Percentiles rank a stretch among this genome's conserved stretches.
Evolutionary conservation across 1,139 yeast genomes (phyloP).

Genomic region (Lodderomyces margitis): DNA sequence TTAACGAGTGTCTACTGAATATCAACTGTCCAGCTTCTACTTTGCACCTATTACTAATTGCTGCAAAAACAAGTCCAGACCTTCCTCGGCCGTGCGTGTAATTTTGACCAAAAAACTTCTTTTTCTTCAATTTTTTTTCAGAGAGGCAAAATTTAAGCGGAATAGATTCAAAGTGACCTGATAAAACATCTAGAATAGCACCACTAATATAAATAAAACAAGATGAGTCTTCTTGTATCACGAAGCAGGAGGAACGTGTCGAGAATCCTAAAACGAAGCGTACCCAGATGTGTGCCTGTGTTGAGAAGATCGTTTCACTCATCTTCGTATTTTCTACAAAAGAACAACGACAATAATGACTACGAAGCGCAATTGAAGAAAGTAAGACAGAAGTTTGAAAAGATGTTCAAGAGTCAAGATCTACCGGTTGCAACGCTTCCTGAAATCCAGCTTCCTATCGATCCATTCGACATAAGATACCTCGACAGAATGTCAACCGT

Average conservation of each 20-base stretch:
- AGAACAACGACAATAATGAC: slow-evolving; percentile 7
- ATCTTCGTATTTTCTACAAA: slow-evolving; percentile 6
- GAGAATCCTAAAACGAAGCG: slow-evolving; percentile 1
- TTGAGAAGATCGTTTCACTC: slow-evolving; percentile 4
- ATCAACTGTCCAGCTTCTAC: too few species aligned
- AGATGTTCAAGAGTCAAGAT: slow-evolving; percentile 1
- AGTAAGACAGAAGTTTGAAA: slow-evolving; percentile 7
- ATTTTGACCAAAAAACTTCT: background rate
- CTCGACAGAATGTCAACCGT: slow-evolving; percentile 10
- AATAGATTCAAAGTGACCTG: background rate
- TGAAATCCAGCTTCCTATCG: slow-evolving; percentile 5
- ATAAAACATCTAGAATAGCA: background rate
- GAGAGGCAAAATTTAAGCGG: background rate
- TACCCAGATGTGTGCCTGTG: background rate
- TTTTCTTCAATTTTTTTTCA: background rate
- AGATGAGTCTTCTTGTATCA: background rate
- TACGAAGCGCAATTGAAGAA: slow-evolving; percentile 6
- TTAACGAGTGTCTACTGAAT: too few species aligned
- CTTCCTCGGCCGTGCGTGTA: too few species aligned
- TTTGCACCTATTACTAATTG: background rate
- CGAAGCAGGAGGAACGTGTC: slow-evolving; percentile 1
- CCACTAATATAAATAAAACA: background rate
- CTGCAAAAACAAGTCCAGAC: background rate
- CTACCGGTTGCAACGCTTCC: slow-evolving; percentile 2
- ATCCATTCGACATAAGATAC: slow-evolving; percentile 11